Evolutionary conservation across 345 rosid species (phyloP).

Genomic region (Syzygium aromaticum): DNA sequence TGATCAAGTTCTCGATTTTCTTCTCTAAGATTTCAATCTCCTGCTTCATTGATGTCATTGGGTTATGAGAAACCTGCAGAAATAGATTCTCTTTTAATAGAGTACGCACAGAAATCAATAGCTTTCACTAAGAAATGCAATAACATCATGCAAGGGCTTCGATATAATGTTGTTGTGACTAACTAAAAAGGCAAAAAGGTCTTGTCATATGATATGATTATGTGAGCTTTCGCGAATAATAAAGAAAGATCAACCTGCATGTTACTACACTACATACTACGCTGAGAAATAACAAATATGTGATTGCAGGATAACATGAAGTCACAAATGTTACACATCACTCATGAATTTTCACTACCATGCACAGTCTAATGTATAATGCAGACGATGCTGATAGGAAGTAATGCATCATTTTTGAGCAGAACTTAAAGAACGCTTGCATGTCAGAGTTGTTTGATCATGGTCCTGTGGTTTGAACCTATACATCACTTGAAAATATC

Average conservation of each 20-base stretch:
- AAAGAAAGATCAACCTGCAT: background rate
- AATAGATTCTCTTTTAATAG: background rate
- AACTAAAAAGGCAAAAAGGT: background rate
- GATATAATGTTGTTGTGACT: background rate
- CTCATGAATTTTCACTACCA: background rate
- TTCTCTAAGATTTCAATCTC: constrained; percentile 42
- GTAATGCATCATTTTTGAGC: background rate
- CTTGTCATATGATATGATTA: background rate
- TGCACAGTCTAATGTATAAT: background rate
- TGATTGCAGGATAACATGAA: background rate
- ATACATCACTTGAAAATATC: background rate
- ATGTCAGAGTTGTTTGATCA: background rate
- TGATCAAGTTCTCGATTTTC: constrained; percentile 37
- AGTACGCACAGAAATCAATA: background rate
- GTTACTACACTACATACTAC: background rate
- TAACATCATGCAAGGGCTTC: background rate
- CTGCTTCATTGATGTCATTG: constrained; percentile 27
- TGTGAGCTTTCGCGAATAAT: background rate
- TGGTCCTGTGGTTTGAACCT: background rate
- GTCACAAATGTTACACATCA: background rate
- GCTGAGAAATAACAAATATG: background rate
- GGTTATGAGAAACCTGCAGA: constrained; percentile 30
- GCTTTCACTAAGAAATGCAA: background rate
- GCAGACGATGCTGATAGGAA: background rate
- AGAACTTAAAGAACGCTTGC: background rate